Evolutionary conservation across 1,139 yeast species (phyloP).

Genomic region (Hyphopichia khmerensis): DNA sequence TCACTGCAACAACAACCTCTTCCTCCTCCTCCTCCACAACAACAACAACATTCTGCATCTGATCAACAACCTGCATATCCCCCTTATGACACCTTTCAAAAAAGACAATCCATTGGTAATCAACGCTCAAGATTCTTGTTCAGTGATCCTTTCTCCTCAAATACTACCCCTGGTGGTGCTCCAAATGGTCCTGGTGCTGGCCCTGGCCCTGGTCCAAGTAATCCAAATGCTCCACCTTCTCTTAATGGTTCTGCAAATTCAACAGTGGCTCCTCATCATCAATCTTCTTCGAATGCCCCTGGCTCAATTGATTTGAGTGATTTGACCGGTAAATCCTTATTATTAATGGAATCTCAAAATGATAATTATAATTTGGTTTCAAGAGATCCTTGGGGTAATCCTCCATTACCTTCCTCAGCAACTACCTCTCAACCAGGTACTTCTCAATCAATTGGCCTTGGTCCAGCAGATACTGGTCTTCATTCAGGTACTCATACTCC

Average conservation of each 20-base stretch:
- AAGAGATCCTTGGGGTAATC: slow-evolving; percentile 45
- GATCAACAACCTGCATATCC: slow-evolving; percentile 2
- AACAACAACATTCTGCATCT: too few relatives aligned
- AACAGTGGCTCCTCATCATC: slow-evolving; percentile 9
- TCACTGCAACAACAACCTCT: slow-evolving; percentile 5
- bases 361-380: slow-evolving; percentile 49
- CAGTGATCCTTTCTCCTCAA: slow-evolving; percentile 57
- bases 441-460: slow-evolving; percentile 11
- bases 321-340: slow-evolving; percentile 51
- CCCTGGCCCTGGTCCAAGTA: too few relatives aligned
- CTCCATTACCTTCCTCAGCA: background rate
- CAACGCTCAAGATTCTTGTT: slow-evolving; percentile 70
- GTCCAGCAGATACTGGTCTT: slow-evolving; percentile 4
- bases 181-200: slow-evolving; percentile 9
- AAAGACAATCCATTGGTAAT: slow-evolving; percentile 54
- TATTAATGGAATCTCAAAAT: slow-evolving; percentile 56
- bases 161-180: slow-evolving; percentile 10
- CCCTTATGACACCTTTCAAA: slow-evolving; percentile 26
- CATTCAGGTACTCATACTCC: slow-evolving; percentile 39
- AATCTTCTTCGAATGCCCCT: slow-evolving; percentile 9
- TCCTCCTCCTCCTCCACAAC: slow-evolving; percentile 9
- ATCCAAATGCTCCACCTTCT: too few relatives aligned
- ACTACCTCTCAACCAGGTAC: slow-evolving; percentile 4
- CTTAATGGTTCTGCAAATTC: slow-evolving; percentile 4
- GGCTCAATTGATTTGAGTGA: slow-evolving; percentile 32